Base-by-base conservation (phyloP, 352 stramenopile genomes). In the Pilasporangium apinafurcum region DNA sequence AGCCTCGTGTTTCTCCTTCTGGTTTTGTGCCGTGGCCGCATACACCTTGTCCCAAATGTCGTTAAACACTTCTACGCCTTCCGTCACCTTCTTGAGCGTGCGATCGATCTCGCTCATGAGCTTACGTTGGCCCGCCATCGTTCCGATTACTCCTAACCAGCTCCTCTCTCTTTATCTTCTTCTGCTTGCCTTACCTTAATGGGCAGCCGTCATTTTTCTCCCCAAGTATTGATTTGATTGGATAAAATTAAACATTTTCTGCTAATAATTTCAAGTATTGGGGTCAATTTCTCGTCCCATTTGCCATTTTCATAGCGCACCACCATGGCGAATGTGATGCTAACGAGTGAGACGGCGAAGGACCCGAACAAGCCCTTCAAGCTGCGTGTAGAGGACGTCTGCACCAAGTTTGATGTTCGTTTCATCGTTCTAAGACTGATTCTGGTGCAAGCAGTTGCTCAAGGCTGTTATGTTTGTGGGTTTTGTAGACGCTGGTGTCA, bases 31-130 rank as follows among this genome's bases (percentile, higher is more conserved):
- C 37, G 92, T 83, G 8, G 96, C 94, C 17, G 74, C 80, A 59
- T 98, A 98, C n/a, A 97, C 95, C 55, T 99, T 99, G 65, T 98
- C 95, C 91, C 94, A 99, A 32, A 98, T 99, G 21, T 99, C 95
- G 46, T 99, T 97, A 64, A 99, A 99, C 27, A 98, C 74, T 44
- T 98, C 94, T 18, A 99, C 92, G 41, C 97, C 97, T 64, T 99
- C 97, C 45, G 95, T 96, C 43, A 99, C 89, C 70, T 99, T 99
- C 76, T 99, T 99, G 59, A 99, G 84, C n/a, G 96, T 97, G 56
- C 96, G 86, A 64, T 99, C 96, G 59, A 99, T 98, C 78, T 99
- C 96, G 68, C 82, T 88, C 63, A 90, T 66, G 33, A 93, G 62
- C 70, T 93, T 93, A 44, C 82, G 76, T 47, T 91, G 79, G 18